Conservation (phyloP, 495 filamentous ascomycete genomes). For the Aspergillus egyptiacus region DNA sequence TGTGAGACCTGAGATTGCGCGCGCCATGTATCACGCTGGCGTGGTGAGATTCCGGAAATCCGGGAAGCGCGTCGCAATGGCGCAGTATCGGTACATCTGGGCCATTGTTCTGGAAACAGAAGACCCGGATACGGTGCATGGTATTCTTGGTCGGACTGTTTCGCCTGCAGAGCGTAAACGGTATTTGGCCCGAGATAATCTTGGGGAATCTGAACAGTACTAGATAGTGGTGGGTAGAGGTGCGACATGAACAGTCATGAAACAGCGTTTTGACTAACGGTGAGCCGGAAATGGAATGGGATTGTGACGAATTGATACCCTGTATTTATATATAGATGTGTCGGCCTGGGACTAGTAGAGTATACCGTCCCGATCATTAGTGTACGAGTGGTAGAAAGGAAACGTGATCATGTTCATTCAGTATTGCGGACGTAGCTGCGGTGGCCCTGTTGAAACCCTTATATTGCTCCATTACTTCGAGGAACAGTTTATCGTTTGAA, state of each 20-base stretch:
- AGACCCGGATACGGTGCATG: conserved; percentile 26
- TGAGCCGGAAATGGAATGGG: no score
- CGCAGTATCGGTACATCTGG: conserved; percentile 35
- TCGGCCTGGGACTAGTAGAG: no score
- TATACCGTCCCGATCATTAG: no score
- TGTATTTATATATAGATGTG: no score
- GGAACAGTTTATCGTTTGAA: background rate
- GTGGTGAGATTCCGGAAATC: conserved; percentile 35
- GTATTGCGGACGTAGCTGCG: background rate
- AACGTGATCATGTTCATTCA: background rate
- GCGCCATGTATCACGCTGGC: conserved; percentile 44
- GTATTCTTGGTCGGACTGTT: conserved; percentile 16
- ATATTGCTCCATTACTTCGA: background rate
- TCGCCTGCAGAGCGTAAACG: no score
- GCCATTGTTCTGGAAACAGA: conserved; percentile 32
- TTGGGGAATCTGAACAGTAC: no score
- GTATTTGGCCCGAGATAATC: no score
- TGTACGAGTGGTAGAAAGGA: background rate
- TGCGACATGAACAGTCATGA: no score
- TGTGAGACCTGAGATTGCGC: conserved; percentile 33
- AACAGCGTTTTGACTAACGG: no score
- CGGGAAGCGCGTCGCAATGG: conserved; percentile 21
- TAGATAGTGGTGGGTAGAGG: no score
- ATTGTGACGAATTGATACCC: no score
- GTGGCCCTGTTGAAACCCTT: background rate